Evolutionary conservation across 2,329 filamentous ascomycete genomes (phyloP).

Genomic region (Botryotinia calthae): DNA sequence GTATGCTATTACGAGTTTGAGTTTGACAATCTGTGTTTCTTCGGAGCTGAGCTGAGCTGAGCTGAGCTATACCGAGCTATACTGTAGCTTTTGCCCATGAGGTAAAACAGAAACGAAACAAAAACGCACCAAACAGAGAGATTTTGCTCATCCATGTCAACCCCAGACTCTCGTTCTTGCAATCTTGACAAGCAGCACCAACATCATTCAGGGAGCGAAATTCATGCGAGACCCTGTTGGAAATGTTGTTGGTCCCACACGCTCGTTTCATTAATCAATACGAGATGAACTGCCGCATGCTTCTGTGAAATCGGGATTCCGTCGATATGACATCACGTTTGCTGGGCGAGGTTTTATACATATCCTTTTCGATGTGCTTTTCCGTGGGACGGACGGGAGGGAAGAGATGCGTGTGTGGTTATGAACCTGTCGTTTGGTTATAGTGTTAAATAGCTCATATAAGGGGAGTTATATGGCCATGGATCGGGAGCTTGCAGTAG

Average conservation of each 20-base stretch:
- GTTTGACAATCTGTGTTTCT: neutral
- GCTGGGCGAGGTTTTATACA: too few species aligned
- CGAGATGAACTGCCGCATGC: conserved; percentile 1
- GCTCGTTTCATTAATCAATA: neutral
- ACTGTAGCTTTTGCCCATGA: neutral
- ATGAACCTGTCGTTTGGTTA: neutral
- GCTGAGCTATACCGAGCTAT: neutral
- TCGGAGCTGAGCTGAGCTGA: neutral
- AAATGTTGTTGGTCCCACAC: neutral
- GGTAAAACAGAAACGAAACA: neutral
- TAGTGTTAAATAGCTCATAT: neutral
- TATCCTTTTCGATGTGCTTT: neutral
- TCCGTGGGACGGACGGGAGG: neutral
- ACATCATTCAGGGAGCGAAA: neutral
- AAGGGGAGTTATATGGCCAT: too few species aligned
- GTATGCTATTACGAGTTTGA: neutral
- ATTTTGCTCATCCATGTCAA: neutral
- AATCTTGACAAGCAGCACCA: neutral
- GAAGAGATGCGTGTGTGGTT: neutral
- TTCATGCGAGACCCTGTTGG: conserved; percentile 7
- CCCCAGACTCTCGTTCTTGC: conserved; percentile 4
- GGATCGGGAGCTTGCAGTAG: neutral
- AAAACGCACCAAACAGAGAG: neutral
- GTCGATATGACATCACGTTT: conserved; percentile 2
- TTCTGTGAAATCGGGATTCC: neutral